Evolutionary conservation across 768 basidiomycete species (phyloP), one percentile per base, ranked within the genome.

Genomic region (Phlebiopsis flavidoalba): DNA sequence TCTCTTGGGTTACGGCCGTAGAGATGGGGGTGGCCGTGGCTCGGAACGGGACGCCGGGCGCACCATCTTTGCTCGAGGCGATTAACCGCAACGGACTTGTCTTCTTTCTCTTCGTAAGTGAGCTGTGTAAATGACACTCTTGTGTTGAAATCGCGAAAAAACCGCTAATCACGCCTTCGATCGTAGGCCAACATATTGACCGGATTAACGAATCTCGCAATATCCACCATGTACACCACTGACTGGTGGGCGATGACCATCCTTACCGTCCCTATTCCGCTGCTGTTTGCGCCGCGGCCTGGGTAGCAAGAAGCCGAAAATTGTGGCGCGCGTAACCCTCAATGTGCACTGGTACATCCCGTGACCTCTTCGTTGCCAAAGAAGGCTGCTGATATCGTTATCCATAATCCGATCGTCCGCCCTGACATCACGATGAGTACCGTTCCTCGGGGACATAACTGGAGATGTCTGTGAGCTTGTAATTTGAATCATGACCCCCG

Each of bases 171-270:
- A 31, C 15, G 8, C 33, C 22, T 5, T 26, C n/a, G 15, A 17
- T 43, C 5, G 19, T 63, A 96, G 94, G 92, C 95, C 0, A 98
- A 98, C 70, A 74, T 96, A 0, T 71, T 82, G 35, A 99, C 96
- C 0, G 96, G 96, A 0, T 64, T 91, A 12, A 77, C 95, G 63
- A 99, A 98, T 70, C 65, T 98, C 37, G 77, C 82, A 0, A 79
- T 95, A 61, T 73, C 75, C 64, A 98, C 94, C 8, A 94, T 98
- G 86, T 92, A 95, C 67, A 79, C 80, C 24, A 74, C 80, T 1
- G 76, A 87, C 59, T 49, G 60, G 37, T 65, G 73, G 37, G 87
- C 91, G 6, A 79, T 95, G 78, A 58, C 75, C 5, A 80, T 95
- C 43, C 72, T 98, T 10, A 63, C 74, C 4, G 68, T 67, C n/a